These are phyloP conservation scores for Debaryomyces sp. DNA, from an alignment of 1,139 yeast species.

Conservation along the genomic window DNA sequence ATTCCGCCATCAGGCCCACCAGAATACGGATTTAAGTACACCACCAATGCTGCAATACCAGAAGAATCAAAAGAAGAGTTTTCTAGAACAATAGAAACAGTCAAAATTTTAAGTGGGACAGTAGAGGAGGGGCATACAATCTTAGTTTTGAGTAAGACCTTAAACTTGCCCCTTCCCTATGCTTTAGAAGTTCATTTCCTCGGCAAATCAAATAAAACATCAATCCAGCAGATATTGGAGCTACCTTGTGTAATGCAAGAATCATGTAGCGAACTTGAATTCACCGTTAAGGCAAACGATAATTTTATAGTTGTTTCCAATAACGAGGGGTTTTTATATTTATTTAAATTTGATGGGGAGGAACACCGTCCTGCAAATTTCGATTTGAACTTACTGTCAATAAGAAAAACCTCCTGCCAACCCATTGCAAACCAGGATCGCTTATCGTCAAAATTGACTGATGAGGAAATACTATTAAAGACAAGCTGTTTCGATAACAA, in stretches of 20 bases:
- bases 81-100: constrained; percentile 1
- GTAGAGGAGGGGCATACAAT: constrained; percentile 1
- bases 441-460: constrained; percentile 17
- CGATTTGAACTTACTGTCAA: constrained; percentile 22
- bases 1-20: neutral
- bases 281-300: constrained; percentile 25
- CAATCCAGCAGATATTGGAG: constrained; percentile 1
- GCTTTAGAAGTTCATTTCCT: constrained; percentile 2
- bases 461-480: constrained; percentile 27
- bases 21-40: neutral
- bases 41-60: neutral
- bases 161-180: neutral
- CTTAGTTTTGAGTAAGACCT: neutral
- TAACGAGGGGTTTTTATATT: constrained; percentile 26
- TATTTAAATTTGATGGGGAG: constrained; percentile 16
- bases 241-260: constrained; percentile 7
- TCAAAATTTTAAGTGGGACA: neutral
- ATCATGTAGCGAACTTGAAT: constrained; percentile 7
- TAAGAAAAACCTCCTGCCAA: constrained; percentile 27
- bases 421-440: constrained; percentile 24
- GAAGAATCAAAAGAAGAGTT: neutral
- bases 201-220: neutral
- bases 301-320: constrained; percentile 27
- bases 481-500: constrained; percentile 41
- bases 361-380: constrained; percentile 18